phyloP scores from a whole-genome alignment of 1,284 basidiomycete species.

The Ceratobasidium sp. region DNA sequence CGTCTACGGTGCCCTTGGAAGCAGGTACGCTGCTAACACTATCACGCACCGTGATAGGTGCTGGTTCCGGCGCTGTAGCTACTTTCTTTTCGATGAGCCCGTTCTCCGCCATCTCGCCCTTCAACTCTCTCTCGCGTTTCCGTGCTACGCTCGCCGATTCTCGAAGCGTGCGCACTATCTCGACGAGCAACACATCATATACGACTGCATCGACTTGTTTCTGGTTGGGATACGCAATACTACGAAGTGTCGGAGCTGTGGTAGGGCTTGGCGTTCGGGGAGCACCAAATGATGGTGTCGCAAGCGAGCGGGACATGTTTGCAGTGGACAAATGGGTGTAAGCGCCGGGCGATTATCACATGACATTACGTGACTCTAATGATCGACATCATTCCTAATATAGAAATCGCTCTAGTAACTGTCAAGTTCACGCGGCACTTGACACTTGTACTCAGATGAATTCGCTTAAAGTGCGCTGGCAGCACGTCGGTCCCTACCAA shows the following conservation, averaged over 20 bases:
- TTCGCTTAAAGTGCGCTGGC: neutral
- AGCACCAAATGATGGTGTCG: conserved; percentile 48
- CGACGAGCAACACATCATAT: conserved; percentile 87
- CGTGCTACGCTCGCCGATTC: conserved; percentile 76
- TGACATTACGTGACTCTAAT: neutral
- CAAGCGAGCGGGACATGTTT: conserved; percentile 51
- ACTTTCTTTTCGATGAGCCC: conserved; percentile 62
- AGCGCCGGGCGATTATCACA: conserved; percentile 18
- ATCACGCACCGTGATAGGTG: conserved; percentile 52
- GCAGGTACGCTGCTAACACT: conserved; percentile 55
- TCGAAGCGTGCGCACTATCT: conserved; percentile 75
- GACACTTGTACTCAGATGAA: conserved; percentile 1
- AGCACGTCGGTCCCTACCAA: neutral
- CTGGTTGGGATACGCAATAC: conserved; percentile 54
- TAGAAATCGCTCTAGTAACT: neutral
- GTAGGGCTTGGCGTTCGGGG: conserved; percentile 50
- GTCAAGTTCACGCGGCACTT: conserved; percentile 10
- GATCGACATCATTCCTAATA: neutral
- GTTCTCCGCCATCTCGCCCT: conserved; percentile 77
- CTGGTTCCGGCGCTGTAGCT: conserved; percentile 53
- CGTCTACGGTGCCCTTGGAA: conserved; percentile 60
- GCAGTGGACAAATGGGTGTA: neutral
- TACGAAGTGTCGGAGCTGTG: conserved; percentile 47
- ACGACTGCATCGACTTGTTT: conserved; percentile 73
- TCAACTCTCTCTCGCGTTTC: conserved; percentile 68